These are phyloP conservation scores for Tylopilus balloui DNA, from an alignment of 768 basidiomycete species.

Conservation along the genomic window DNA sequence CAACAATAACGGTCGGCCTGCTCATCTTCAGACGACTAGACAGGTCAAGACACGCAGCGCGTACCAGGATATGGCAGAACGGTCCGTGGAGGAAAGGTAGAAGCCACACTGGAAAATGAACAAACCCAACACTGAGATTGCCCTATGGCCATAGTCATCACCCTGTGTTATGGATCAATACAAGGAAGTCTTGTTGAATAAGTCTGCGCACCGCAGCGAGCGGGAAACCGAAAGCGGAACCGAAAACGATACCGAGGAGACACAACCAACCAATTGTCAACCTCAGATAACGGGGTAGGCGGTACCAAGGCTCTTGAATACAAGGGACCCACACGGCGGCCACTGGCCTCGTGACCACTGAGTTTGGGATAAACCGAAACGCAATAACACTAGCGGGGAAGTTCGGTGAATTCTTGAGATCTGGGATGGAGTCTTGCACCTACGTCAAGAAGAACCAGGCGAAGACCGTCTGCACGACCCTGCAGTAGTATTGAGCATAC, in stretches of 20 bases:
- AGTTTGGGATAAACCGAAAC: conserved; percentile 79
- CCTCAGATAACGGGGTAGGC: conserved; percentile 48
- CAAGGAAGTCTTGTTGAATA: conserved; percentile 3
- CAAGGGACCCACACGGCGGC: conserved; percentile 63
- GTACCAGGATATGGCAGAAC: conserved; percentile 68
- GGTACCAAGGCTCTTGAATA: conserved; percentile 66
- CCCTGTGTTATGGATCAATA: conserved; percentile 35
- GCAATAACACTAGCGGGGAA: conserved; percentile 55
- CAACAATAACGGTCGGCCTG: conserved; percentile 85
- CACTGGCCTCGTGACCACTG: conserved; percentile 66
- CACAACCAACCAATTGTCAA: conserved; percentile 71
- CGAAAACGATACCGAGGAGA: conserved; percentile 73
- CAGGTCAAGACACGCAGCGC: conserved; percentile 14
- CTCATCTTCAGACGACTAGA: background rate
- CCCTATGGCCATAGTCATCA: conserved; percentile 71
- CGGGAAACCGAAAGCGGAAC: conserved; percentile 81
- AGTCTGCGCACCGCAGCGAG: conserved; percentile 44
- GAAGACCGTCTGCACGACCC: conserved; percentile 77
- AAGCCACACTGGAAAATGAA: conserved; percentile 76
- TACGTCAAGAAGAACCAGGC: conserved; percentile 81
- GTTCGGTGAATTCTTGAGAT: background rate
- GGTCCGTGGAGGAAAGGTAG: conserved; percentile 60
- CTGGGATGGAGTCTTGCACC: conserved; percentile 23
- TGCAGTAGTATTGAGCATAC: conserved; percentile 23
- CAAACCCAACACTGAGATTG: conserved; percentile 77